phyloP scores from a whole-genome alignment of 176 grass and related monocot genomes.

The Typha latifolia region DNA sequence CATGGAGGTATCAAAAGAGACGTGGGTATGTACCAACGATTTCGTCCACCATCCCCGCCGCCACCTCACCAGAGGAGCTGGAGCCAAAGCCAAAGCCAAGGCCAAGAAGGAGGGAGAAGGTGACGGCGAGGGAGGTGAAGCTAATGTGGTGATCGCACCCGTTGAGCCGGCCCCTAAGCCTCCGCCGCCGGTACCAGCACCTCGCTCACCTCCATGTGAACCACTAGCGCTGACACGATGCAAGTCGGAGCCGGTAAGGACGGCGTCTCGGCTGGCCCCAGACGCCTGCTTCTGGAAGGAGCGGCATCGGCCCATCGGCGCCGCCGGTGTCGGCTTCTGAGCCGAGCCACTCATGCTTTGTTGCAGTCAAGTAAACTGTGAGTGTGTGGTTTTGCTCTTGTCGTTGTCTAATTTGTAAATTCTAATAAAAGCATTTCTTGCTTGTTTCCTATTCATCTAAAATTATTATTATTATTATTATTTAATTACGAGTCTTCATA shows the following conservation, averaged over 20 bases:
- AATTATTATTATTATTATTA: no score
- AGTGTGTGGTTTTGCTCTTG: no score
- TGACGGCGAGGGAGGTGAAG: conserved; percentile 1
- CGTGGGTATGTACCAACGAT: conserved; percentile 91
- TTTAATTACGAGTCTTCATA: no score
- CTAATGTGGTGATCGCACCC: conserved; percentile 7
- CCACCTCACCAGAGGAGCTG: neutral
- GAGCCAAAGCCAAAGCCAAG: conserved; percentile 25
- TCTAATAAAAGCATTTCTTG: no score
- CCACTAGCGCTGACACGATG: conserved; percentile 86
- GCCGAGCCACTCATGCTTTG: neutral
- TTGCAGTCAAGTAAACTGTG: no score
- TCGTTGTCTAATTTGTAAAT: no score
- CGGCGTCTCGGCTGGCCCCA: conserved; percentile 47
- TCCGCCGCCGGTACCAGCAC: conserved; percentile 11
- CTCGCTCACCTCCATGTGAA: conserved; percentile 24
- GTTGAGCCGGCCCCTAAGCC: neutral
- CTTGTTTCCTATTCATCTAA: no score
- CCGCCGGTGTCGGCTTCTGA: conserved; percentile 79
- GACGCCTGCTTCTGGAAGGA: conserved; percentile 98
- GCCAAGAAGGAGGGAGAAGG: conserved; percentile 20
- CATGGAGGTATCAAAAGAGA: conserved; percentile 98
- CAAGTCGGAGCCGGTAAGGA: conserved; percentile 84
- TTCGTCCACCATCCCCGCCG: conserved; percentile 35
- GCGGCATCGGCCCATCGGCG: conserved; percentile 62